Evolutionary conservation across 2,329 filamentous ascomycete species (phyloP).

Genomic region (Aspergillus niger): DNA sequence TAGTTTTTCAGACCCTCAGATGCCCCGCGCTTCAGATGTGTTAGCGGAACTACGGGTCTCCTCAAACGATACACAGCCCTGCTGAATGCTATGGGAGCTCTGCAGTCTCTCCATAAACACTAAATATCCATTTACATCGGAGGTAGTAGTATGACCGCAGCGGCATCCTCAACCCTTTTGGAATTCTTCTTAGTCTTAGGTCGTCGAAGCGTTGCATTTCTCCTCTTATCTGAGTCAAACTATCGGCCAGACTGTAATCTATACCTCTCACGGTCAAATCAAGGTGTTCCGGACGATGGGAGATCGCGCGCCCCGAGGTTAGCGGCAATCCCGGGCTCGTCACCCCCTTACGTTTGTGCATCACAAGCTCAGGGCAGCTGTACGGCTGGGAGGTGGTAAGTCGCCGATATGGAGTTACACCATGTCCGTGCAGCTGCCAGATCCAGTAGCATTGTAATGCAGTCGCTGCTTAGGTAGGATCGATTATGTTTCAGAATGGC

Average conservation of each 20-base stretch:
- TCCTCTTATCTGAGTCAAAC: neutral
- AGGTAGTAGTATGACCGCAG: neutral
- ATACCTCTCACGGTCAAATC: neutral
- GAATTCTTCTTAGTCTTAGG: neutral
- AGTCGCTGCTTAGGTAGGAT: neutral
- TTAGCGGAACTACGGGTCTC: neutral
- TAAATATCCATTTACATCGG: neutral
- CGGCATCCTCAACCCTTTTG: conserved; percentile 1
- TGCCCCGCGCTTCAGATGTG: neutral
- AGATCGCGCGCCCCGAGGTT: neutral
- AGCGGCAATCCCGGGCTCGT: conserved; percentile 5
- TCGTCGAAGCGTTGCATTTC: neutral
- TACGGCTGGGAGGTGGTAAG: neutral
- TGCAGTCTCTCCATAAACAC: neutral
- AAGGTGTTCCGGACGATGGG: neutral
- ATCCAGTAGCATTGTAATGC: neutral
- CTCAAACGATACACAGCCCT: conserved; percentile 12
- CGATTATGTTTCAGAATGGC: conserved; percentile 4
- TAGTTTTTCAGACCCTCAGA: neutral
- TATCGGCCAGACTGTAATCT: neutral
- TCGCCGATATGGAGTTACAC: neutral
- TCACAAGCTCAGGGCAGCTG: conserved; percentile 8
- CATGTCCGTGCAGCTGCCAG: conserved; percentile 5
- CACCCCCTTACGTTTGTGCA: conserved; percentile 10
- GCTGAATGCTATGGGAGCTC: conserved; percentile 7